These are phyloP conservation scores for Rhodosporidiobolus sp. DNA, from an alignment of 768 basidiomycete genomes.

Conservation along the genomic window DNA sequence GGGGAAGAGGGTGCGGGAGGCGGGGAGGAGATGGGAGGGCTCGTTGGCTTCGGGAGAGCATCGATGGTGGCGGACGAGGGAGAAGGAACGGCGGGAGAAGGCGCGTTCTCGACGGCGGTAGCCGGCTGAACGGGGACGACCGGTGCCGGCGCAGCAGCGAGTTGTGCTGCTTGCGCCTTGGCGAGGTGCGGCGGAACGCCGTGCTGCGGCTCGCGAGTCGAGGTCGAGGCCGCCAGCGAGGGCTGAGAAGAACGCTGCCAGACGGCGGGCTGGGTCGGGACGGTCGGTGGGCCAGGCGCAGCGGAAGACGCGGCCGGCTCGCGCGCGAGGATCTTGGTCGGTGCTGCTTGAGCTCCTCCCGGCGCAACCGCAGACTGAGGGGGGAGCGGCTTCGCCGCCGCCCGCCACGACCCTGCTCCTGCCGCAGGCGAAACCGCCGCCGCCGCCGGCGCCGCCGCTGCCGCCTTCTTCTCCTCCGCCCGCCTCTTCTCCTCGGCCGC, in stretches of 20 bases:
- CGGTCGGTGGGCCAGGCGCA: too few species aligned
- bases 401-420: conserved; percentile 3
- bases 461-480: conserved; percentile 8
- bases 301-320: not conserved
- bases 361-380: not conserved
- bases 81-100: not conserved
- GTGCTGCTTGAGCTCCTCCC: not conserved
- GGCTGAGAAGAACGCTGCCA: not conserved
- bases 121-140: not conserved
- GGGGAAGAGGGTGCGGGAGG: conserved; percentile 2
- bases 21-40: not conserved
- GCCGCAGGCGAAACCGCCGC: not conserved
- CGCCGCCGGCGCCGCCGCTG: not conserved
- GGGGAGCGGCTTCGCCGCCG: conserved; percentile 5
- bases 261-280: too few species aligned
- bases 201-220: not conserved
- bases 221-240: not conserved
- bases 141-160: not conserved
- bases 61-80: not conserved
- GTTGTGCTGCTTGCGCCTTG: not conserved
- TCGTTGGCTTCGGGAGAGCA: not conserved
- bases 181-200: conserved; percentile 33
- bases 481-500: not conserved
- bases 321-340: conserved; percentile 21
- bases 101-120: not conserved